Percentiles rank a stretch among this genome's conserved stretches.
phyloP scores from a whole-genome alignment of 1,284 basidiomycete genomes.

The Naganishia liquefaciens region DNA sequence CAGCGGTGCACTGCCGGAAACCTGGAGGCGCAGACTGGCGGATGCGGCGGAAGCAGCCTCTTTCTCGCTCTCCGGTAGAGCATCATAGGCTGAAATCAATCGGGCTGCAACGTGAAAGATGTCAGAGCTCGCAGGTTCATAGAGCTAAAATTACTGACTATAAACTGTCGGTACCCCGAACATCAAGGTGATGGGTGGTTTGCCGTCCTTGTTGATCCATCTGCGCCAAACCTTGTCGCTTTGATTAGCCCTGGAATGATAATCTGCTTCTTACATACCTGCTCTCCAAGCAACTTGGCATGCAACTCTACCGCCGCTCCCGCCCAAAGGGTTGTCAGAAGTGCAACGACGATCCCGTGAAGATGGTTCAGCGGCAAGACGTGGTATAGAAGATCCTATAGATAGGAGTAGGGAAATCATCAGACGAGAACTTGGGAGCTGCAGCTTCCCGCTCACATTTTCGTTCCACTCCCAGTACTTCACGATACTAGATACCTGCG shows the following conservation, averaged over 20 bases:
- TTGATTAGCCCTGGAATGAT: too few relatives aligned
- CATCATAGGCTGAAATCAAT: constrained; percentile 38
- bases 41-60: constrained; percentile 40
- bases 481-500: constrained; percentile 43
- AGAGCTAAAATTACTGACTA: constrained; percentile 32
- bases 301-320: constrained; percentile 50
- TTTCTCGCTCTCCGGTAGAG: constrained; percentile 36
- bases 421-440: not conserved
- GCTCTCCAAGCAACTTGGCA: constrained; percentile 44
- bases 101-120: constrained; percentile 33
- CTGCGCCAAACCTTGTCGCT: constrained; percentile 38
- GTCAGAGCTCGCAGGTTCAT: not conserved
- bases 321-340: constrained; percentile 47
- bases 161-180: constrained; percentile 45
- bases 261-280: not conserved
- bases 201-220: constrained; percentile 41
- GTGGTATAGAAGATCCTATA: constrained; percentile 41
- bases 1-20: constrained; percentile 49
- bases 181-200: constrained; percentile 42
- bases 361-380: constrained; percentile 49
- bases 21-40: constrained; percentile 44
- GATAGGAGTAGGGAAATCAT: not conserved
- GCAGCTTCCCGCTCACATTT: constrained; percentile 22
- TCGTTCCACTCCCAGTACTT: constrained; percentile 45
- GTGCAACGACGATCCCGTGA: constrained; percentile 49